Conservation (phyloP, 129 eudicot species). For the Lactuca sativa region DNA sequence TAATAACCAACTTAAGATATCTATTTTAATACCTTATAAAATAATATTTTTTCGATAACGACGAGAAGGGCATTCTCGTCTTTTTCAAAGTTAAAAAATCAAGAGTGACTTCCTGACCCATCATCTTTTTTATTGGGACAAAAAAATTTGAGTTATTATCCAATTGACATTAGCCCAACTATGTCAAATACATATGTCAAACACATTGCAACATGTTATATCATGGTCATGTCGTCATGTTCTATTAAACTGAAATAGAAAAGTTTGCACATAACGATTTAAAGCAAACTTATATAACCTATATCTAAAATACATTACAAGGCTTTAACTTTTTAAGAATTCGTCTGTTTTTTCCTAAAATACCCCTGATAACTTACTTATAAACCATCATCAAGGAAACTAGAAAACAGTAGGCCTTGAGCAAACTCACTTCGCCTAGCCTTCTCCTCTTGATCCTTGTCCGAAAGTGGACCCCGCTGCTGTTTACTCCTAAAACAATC, state of each 20-base stretch:
- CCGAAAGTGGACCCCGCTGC: constrained; percentile 20
- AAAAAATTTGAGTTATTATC: no score
- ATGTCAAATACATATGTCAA: no score
- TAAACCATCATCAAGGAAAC: constrained; percentile 54
- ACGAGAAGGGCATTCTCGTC: no score
- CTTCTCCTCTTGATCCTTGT: constrained; percentile 69
- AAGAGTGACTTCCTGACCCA: no score
- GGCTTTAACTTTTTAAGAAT: background rate
- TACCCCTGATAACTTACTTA: background rate
- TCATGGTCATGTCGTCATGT: no score
- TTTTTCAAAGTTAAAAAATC: no score
- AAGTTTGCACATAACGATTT: background rate
- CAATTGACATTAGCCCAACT: no score
- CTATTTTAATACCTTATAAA: no score
- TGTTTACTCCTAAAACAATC: constrained; percentile 25
- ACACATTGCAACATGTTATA: no score
- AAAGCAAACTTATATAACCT: background rate
- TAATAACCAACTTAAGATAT: no score
- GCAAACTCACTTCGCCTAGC: constrained; percentile 63
- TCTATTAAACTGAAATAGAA: background rate
- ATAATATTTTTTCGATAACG: no score
- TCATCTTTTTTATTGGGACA: no score
- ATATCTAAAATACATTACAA: background rate
- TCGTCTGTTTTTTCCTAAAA: background rate
- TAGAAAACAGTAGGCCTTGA: constrained; percentile 64